Evolutionary conservation across 2,329 filamentous ascomycete genomes (phyloP).

Genomic region (Verticillium longisporum): DNA sequence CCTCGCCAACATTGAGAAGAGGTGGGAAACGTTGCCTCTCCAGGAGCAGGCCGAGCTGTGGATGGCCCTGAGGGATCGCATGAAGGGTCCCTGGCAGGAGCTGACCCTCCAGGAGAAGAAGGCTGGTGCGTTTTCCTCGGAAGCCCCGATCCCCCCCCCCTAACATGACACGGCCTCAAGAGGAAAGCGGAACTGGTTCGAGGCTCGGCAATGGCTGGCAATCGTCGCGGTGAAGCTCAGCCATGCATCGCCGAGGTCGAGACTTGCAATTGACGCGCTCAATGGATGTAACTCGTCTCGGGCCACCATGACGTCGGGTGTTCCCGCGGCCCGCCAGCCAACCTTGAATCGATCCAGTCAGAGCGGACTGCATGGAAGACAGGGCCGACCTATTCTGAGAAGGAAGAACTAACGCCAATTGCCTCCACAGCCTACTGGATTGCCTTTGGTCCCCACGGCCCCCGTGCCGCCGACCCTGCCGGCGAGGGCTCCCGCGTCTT

Average conservation of each 20-base stretch:
- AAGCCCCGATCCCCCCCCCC: background rate
- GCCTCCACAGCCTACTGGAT: conserved; percentile 85
- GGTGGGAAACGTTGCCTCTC: conserved; percentile 96
- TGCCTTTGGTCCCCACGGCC: conserved; percentile 93
- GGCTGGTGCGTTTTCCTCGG: conserved; percentile 68
- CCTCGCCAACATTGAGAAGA: conserved; percentile 96
- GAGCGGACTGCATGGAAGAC: background rate
- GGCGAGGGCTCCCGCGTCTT: conserved; percentile 78
- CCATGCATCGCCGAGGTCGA: background rate
- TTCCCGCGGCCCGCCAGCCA: background rate
- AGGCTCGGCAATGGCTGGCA: background rate
- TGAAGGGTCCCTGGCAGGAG: conserved; percentile 97
- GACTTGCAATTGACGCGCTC: background rate
- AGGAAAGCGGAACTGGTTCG: background rate
- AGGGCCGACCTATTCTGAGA: conserved; percentile 4
- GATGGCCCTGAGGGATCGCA: conserved; percentile 96
- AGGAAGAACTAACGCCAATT: conserved; percentile 28
- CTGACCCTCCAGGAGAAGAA: conserved; percentile 97
- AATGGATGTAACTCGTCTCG: conserved; percentile 5
- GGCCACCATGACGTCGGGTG: background rate
- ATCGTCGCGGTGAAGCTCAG: background rate
- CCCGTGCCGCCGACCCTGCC: conserved; percentile 74
- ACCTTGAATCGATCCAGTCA: background rate
- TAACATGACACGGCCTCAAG: background rate
- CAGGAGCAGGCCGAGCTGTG: conserved; percentile 99